These are phyloP conservation scores for Phialocephala sp. DNA, from an alignment of 2,329 filamentous ascomycete genomes.

Conservation along the genomic window DNA sequence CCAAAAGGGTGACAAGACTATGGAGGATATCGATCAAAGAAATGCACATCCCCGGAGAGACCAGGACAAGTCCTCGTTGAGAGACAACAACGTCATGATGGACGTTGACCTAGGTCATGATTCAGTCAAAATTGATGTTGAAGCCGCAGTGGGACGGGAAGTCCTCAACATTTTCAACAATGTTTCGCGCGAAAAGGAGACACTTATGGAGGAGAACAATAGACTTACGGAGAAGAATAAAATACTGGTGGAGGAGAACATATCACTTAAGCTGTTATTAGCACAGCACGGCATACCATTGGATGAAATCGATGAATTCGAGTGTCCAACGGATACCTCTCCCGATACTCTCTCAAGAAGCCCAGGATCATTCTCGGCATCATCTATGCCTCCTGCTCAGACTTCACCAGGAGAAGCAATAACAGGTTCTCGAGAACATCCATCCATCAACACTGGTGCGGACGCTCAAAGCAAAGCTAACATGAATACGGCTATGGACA, in stretches of 20 bases:
- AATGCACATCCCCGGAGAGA: neutral
- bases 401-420: neutral
- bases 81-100: neutral
- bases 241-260: slow-evolving; percentile 2
- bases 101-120: neutral
- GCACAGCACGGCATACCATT: slow-evolving; percentile 4
- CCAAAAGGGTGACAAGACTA: neutral
- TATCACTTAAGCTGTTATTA: slow-evolving; percentile 2
- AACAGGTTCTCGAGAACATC: neutral
- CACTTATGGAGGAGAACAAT: neutral
- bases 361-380: neutral
- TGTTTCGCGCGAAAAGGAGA: neutral
- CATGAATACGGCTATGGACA: neutral
- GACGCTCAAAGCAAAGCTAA: neutral
- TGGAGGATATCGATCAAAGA: neutral
- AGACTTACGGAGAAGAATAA: neutral
- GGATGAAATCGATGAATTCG: neutral
- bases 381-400: neutral
- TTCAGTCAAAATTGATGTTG: neutral
- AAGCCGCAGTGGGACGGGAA: neutral
- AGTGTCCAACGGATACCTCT: neutral
- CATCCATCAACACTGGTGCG: neutral
- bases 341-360: neutral
- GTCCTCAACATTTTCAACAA: neutral
- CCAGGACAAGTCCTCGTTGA: neutral